Base-by-base conservation (phyloP, 2,329 filamentous ascomycete species). In the Cladosporium sp. region DNA sequence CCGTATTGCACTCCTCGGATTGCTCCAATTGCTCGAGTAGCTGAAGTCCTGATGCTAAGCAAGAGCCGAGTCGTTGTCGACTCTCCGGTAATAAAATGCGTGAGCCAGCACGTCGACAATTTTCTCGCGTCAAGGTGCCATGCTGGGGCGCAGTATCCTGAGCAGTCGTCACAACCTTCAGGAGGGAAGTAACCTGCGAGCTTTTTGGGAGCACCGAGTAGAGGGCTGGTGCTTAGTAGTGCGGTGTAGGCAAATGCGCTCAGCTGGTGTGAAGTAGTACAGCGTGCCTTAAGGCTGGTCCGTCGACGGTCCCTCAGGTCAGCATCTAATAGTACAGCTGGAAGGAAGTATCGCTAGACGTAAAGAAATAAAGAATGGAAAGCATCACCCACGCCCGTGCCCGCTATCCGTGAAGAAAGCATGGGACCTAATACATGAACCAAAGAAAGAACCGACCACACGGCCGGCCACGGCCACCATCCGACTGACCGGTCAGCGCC, bases 371-470 rank as follows among this genome's bases (percentile, higher is more conserved):
- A 3, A 20, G 25, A 37, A 37, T 39, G 49, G 49, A 39, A 51
- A 45, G 51, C 22, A 55, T 55, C 39, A 45, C 36, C 51, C 15
- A 19, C 38, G 40, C 30, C 42, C 54, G 54, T 56, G 54, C 30
- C 22, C 39, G 17, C 52, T 28, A 47, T 28, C 34, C 42, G 54
- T 56, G 54, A 56, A 56, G 54, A 56, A 56, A 49, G 42, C 54
- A 56, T 56, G 54, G 54, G 42, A 56, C 54, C 54, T 56, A 56
- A 56, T 34, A 47, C 30, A 50, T 50, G 17, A 50, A 36, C 54
- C 40, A 49, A 40, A 56, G 42, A 49, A 47, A 38, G 42, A 56
- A 36, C 54, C 9, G 42, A 39, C 19, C 42, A 28, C 12, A 30
- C 38, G 19, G 40, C 39, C 39, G 42, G 54, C 54, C 54, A 47